phyloP scores from a whole-genome alignment of 176 grass and related monocot genomes.

The Metroxylon sagu region DNA sequence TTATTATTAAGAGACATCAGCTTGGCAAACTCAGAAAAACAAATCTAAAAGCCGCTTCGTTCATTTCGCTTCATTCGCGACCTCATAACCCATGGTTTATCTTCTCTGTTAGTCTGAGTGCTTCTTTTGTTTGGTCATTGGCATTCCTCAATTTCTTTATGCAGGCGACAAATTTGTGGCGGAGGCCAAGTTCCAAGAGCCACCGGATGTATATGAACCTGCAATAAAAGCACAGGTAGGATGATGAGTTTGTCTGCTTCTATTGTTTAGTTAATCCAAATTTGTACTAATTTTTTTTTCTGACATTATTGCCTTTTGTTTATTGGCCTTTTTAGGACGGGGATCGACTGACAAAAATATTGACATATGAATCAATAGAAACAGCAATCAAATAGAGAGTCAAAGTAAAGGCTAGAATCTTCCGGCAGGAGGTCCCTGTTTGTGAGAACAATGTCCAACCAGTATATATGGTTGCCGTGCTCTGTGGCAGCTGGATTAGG shows the following conservation, averaged over 20 bases:
- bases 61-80: too few species aligned
- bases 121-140: too few species aligned
- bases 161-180: too few species aligned
- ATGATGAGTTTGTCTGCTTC: neutral
- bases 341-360: constrained; percentile 44
- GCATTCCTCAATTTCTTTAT: too few species aligned
- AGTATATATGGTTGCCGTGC: constrained; percentile 66
- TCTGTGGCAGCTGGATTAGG: constrained; percentile 82
- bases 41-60: too few species aligned
- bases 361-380: constrained; percentile 66
- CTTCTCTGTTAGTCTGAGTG: too few species aligned
- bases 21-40: too few species aligned
- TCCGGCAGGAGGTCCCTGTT: constrained; percentile 67
- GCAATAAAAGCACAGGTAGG: constrained; percentile 63
- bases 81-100: too few species aligned
- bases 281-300: too few species aligned
- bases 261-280: too few species aligned
- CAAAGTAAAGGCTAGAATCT: constrained; percentile 57
- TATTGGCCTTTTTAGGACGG: constrained; percentile 37
- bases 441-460: constrained; percentile 18
- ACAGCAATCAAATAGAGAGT: constrained; percentile 53
- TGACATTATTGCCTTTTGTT: neutral
- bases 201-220: constrained; percentile 44
- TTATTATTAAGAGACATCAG: too few species aligned
- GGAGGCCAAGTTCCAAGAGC: constrained; percentile 76